Conservation (phyloP, 2,329 filamentous ascomycete genomes). For the Zalaria obscura region DNA sequence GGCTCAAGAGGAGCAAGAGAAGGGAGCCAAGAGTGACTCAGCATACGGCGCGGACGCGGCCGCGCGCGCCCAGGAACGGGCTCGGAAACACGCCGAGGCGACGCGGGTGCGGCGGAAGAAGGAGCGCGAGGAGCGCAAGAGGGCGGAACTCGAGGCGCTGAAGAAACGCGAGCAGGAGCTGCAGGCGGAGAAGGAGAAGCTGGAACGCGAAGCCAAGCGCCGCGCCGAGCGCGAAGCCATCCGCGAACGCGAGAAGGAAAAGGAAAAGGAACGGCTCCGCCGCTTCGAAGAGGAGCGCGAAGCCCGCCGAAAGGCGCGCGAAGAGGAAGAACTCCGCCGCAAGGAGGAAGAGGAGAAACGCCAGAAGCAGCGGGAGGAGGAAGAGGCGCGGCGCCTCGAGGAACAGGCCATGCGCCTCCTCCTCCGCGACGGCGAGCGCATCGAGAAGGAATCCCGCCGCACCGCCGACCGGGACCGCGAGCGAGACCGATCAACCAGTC, state of each 20-base stretch:
- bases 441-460: conserved; percentile 18
- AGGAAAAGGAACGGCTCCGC: conserved; percentile 39
- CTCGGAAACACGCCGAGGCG: conserved; percentile 46
- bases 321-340: conserved; percentile 38
- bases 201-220: conserved; percentile 33
- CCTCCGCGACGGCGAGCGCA: conserved; percentile 39
- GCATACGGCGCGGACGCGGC: conserved; percentile 57
- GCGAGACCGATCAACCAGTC: conserved; percentile 8
- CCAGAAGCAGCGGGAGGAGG: conserved; percentile 22
- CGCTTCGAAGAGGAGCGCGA: conserved; percentile 36
- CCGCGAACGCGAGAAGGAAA: conserved; percentile 30
- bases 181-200: conserved; percentile 24
- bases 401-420: conserved; percentile 37
- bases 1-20: conserved; percentile 48
- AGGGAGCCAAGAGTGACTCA: conserved; percentile 58
- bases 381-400: conserved; percentile 40
- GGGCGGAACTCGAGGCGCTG: conserved; percentile 33
- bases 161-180: conserved; percentile 33
- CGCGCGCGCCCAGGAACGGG: conserved; percentile 44
- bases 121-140: conserved; percentile 48
- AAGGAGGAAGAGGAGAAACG: conserved; percentile 31
- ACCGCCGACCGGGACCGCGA: conserved; percentile 8
- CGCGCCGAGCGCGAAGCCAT: conserved; percentile 34
- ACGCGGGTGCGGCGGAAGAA: conserved; percentile 42
- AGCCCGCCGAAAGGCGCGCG: conserved; percentile 22